Evolutionary conservation across 2,329 filamentous ascomycete genomes (phyloP), one percentile per base, ranked within the genome.

Genomic region (Coniella lustricola): DNA sequence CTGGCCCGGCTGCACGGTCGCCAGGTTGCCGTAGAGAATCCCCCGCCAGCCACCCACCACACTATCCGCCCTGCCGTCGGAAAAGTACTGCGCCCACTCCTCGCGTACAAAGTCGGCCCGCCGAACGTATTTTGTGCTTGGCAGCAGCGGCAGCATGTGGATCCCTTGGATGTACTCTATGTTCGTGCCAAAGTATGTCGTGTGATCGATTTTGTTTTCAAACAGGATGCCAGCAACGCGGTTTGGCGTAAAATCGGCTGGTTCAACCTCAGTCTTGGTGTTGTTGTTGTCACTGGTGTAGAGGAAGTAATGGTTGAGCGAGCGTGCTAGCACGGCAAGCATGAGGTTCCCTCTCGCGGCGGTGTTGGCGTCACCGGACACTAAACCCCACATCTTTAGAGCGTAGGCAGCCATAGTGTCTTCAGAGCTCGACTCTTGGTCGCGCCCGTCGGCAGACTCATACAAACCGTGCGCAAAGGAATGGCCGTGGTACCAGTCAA

Each of bases 401-500:
- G 85, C 88, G 64, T 93, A 95, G 7, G 82, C 80, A 51, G 86
- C 84, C 81, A 96, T 90, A 54, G 82, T 81, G 65, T 97, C 93
- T 67, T 97, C 91, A 0, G 87, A 91, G 39, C 85, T 88, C 25
- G 87, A 93, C 64, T 97, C 93, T 67, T 90, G 78, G 63, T 91
- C 71, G 69, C 90, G 90, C 52, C 87, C 87, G 62, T 91, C 85
- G 48, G 70, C 71, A 33, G 77, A 74, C 53, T 85, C 78, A 58
- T 81, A 87, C 4, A 91, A 67, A 1, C 87, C 87, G 48, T 88
- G 89, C 2, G 91, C 91, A 89, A 91, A 96, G 50, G 85, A 90
- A 72, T 97, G 93, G 2, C 91, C 93, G 60, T 94, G 82, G 64
- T 84, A 97, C 88, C 89, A 96, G 67, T 97, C 93, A 61, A 96